Base-by-base conservation (phyloP, 2,329 filamentous ascomycete species). In the Arthrinium puccinioides region DNA sequence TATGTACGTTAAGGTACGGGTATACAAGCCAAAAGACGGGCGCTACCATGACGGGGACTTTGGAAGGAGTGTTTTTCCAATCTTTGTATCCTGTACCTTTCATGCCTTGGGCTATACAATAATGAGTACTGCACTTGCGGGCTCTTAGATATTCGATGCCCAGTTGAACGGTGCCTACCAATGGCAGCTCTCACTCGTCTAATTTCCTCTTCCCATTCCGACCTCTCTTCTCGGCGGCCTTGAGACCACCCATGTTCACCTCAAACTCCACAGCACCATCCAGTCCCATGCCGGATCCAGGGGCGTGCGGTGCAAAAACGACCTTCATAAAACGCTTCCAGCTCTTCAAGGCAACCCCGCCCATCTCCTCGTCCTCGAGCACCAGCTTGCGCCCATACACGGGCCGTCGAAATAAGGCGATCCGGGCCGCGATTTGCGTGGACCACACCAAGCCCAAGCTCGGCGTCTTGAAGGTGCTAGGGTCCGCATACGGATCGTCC, bases 371-470 rank as follows among this genome's bases (percentile, higher is more conserved):
- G 41, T 47, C 56, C 50, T 44, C 55, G 51, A 56, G 55, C 44
- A 36, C 57, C 45, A 52, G 47, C 15, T 56, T 52, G 23, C 46
- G 46, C 4, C 63, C 65, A 41, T 72, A 67, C 54, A 77, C 54
- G 57, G 82, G 79, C 33, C 78, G 67, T 53, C 89, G 88, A 53
- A 89, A 78, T 36, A 97, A 65, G 1, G 84, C 87, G 41, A 97
- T 77, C 9, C 90, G 82, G 49, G 81, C 82, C 1, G 86, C 79
- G 33, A 96, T 79, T 64, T 96, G 89, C 21, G 88, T 90, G 3
- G 87, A 81, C 90, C 90, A 97, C 9, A 94, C 83, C 7, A 95
- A 70, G 1, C 90, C 90, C 18, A 97, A 63, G 6, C 85, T 85
- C 0, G 90, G 90, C 0, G 86, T 95, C 62, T 96, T 97, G 38